Evolutionary conservation across 176 grass and related monocot genomes (phyloP), one percentile per base, ranked within the genome.

Genomic region (Otatea glauca): DNA sequence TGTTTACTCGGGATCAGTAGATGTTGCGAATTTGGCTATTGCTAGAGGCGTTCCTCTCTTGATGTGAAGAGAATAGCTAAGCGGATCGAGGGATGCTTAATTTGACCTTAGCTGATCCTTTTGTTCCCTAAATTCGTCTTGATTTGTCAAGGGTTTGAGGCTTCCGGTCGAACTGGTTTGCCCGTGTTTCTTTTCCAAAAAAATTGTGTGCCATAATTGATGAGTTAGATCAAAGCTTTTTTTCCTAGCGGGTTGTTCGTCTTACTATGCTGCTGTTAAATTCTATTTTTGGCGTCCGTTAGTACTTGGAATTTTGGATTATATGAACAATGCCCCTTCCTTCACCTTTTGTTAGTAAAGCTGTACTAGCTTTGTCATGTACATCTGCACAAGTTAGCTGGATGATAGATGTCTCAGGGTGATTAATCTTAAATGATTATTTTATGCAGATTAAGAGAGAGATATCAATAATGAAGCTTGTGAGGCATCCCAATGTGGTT

Each of bases 391-490:
- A 81, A 71, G 24, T 84, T 81, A 45, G 48, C 48, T 77, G 55
- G 82, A 45, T 17, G 14, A 53, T 79, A 72, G 21, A 43, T 85
- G 25, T 42, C 41, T 23, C 62, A 54, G 20, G 44, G 20, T 56
- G 68, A 48, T 39, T 59, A 50, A 64, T 34, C 73, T 21, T 65
- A 73, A 45, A 64, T 6, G 17, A 68, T 75, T 86, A 6, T 64
- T 82, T 59, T 84, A 9, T 88, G 82, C 87, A 98, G 96, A 98
- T 98, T 82, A 95, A 98, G 84, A 84, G 96, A 83, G 96, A 98
- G 73, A 98, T 98, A 87, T 98, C 93, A 15, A 98, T 98, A 92
- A 98, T 98, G 96, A 98, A 98, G 89, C 91, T 95, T 79, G 96
- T 98, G 34, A 94, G 96, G 87, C 96, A 98, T 92, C 93, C 96